Evolutionary conservation across 2,329 filamentous ascomycete genomes (phyloP).

Genomic region (Aspergillus melleus): DNA sequence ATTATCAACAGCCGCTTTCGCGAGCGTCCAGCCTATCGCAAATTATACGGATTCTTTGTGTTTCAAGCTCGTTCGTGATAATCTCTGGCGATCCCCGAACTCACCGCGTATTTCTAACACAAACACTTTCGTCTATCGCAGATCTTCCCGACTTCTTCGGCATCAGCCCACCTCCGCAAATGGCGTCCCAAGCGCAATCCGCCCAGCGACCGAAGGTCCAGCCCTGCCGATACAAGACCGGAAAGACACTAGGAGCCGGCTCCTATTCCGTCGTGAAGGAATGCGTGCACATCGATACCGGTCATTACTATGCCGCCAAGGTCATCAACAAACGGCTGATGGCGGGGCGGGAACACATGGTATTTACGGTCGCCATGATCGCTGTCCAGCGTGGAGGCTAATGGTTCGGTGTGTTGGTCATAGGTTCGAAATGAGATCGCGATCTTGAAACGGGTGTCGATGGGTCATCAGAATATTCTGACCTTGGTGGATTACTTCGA

Average conservation of each 20-base stretch:
- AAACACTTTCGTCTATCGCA: background rate
- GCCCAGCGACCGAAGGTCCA: slow-evolving; percentile 67
- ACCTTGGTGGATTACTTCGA: slow-evolving; percentile 99
- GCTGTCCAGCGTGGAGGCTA: background rate
- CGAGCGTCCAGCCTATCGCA: background rate
- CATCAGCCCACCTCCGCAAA: slow-evolving; percentile 11
- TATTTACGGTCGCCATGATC: slow-evolving; percentile 40
- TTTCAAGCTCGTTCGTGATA: background rate
- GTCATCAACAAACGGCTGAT: slow-evolving; percentile 99
- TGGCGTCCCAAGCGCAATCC: slow-evolving; percentile 33
- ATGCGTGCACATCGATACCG: slow-evolving; percentile 97
- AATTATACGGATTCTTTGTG: background rate
- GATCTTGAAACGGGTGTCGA: slow-evolving; percentile 94
- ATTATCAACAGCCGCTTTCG: background rate
- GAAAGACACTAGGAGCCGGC: slow-evolving; percentile 93
- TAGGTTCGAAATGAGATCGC: slow-evolving; percentile 97
- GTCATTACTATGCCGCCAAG: slow-evolving; percentile 96
- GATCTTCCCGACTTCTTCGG: background rate
- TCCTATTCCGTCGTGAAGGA: slow-evolving; percentile 99
- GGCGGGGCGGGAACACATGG: slow-evolving; percentile 98
- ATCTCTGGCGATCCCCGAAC: background rate
- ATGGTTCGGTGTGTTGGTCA: slow-evolving; percentile 13
- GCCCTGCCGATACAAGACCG: slow-evolving; percentile 97
- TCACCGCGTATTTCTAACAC: background rate
- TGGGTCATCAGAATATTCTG: slow-evolving; percentile 97